Base-by-base conservation (phyloP, 257 asterid genomes). In the Lavandula angustifolia region DNA sequence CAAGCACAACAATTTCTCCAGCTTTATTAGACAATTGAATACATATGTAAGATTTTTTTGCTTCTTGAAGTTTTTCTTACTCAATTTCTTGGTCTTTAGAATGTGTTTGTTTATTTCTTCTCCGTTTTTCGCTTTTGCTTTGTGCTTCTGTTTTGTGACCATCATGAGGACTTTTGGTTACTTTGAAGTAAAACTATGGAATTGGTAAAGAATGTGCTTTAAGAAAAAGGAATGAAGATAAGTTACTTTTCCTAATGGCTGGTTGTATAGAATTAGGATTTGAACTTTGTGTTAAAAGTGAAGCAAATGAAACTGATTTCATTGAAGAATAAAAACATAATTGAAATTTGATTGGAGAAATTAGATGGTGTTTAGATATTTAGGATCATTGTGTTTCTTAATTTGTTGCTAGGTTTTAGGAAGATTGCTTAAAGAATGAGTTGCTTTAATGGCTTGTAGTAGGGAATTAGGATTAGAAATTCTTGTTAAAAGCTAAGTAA, bases 1-100 rank as follows among this genome's bases (percentile, higher is more conserved):
- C 81, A 92, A 92, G 76, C 98, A 92, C 79, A 92, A 87, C 17
- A 92, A 92, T 44, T 92, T 92, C 76, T 88, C 96, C 69, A 92
- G 98, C 81, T 92, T 92, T 70, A 88, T 88, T 70, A 82, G 96
- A 64, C 96, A 92, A 42, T 92, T 92, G 29, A 92, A 92, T 73
- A 92, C 98, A 46, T 92, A 92, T 72, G 98, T 92, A 85, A 83
- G 96, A 46, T 40, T 40, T 41, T 31, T 14, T 64, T 13, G 55
- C 9, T 6, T n/a, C n/a, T 4, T 58, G 6, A 31, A 1, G 4
- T 48, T 75, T 68, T 70, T 27, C n/a, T 55, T 37, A 14, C 17
- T 37, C 59, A 5, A 59, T 46, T 42, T 32, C 16, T 33, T 17
- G 11, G 37, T 46, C 33, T 31, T 17, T 61, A 62, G 22, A 49